phyloP scores from a whole-genome alignment of 2,329 filamentous ascomycete species.

The Fusarium albidum region DNA sequence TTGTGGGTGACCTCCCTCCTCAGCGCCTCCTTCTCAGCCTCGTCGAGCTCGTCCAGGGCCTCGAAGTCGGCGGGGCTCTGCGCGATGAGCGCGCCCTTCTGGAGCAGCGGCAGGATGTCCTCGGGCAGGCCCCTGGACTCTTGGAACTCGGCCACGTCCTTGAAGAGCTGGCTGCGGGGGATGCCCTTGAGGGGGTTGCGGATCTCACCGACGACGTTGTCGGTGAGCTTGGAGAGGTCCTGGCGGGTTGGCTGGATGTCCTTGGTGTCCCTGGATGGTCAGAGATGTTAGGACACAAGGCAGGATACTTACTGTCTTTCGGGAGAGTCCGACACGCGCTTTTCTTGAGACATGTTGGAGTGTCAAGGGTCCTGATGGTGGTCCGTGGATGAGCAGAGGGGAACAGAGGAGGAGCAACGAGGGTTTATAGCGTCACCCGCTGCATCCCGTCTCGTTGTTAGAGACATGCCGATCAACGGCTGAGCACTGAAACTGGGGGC shows the following conservation, averaged over 20 bases:
- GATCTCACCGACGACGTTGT: constrained; percentile 1
- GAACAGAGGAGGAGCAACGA: too few relatives aligned
- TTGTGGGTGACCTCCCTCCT: constrained; percentile 55
- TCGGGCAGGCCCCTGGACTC: constrained; percentile 53
- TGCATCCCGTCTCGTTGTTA: too few relatives aligned
- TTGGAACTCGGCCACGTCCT: constrained; percentile 63
- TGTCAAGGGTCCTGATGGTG: background rate
- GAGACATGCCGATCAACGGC: background rate
- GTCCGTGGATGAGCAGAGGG: background rate
- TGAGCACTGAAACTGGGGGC: too few relatives aligned
- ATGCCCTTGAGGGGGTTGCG: constrained; percentile 61
- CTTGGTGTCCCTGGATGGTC: background rate
- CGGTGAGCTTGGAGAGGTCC: background rate
- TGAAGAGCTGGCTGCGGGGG: constrained; percentile 58
- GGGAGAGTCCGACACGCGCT: background rate
- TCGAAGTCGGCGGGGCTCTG: constrained; percentile 56
- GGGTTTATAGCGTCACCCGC: too few relatives aligned
- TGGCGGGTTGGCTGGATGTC: background rate
- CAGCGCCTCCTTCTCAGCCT: constrained; percentile 52
- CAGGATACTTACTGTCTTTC: background rate
- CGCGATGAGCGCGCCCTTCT: constrained; percentile 42
- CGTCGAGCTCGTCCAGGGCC: constrained; percentile 54
- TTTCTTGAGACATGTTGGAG: background rate
- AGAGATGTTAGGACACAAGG: background rate
- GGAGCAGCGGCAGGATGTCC: constrained; percentile 51